Conservation (phyloP, 2,329 filamentous ascomycete genomes). For the Cladorrhinum sp. region DNA sequence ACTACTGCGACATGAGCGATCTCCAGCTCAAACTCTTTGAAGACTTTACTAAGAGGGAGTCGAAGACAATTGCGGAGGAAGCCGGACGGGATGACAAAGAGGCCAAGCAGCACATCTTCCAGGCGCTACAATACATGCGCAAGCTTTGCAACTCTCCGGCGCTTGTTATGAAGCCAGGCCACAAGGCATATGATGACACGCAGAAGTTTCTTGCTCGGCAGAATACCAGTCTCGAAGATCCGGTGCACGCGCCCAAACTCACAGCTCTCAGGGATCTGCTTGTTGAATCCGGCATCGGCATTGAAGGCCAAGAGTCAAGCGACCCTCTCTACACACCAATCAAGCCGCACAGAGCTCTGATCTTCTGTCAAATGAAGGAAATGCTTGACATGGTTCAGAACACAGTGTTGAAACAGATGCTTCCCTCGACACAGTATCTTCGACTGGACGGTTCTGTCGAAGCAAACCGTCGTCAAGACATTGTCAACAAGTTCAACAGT, state of each 20-base stretch:
- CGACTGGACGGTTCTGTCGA: slow-evolving; percentile 94
- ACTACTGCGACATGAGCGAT: slow-evolving; percentile 97
- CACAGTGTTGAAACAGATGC: slow-evolving; percentile 82
- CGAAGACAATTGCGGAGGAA: slow-evolving; percentile 80
- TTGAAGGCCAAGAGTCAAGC: slow-evolving; percentile 60
- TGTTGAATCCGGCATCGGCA: slow-evolving; percentile 97
- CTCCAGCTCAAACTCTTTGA: slow-evolving; percentile 94
- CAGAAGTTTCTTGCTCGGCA: slow-evolving; percentile 76
- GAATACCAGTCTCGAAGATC: slow-evolving; percentile 78
- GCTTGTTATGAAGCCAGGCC: slow-evolving; percentile 90
- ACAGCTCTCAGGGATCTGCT: slow-evolving; percentile 84
- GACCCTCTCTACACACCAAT: slow-evolving; percentile 73
- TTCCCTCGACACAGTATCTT: slow-evolving; percentile 90
- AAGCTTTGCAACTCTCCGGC: slow-evolving; percentile 98
- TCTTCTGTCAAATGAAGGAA: slow-evolving; percentile 99
- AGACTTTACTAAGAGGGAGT: slow-evolving; percentile 91
- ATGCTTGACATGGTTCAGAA: slow-evolving; percentile 99
- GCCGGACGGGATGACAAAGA: slow-evolving; percentile 84
- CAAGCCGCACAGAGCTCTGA: slow-evolving; percentile 89
- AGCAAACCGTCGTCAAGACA: slow-evolving; percentile 89
- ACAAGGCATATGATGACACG: slow-evolving; percentile 85
- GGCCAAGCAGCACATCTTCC: slow-evolving; percentile 97
- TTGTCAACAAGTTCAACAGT: slow-evolving; percentile 98
- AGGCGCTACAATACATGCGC: slow-evolving; percentile 98
- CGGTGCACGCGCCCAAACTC: slow-evolving; percentile 87